phyloP scores from a whole-genome alignment of 225 moss, liverwort and hornwort species.

The Pseudisothecium myosuroides region DNA sequence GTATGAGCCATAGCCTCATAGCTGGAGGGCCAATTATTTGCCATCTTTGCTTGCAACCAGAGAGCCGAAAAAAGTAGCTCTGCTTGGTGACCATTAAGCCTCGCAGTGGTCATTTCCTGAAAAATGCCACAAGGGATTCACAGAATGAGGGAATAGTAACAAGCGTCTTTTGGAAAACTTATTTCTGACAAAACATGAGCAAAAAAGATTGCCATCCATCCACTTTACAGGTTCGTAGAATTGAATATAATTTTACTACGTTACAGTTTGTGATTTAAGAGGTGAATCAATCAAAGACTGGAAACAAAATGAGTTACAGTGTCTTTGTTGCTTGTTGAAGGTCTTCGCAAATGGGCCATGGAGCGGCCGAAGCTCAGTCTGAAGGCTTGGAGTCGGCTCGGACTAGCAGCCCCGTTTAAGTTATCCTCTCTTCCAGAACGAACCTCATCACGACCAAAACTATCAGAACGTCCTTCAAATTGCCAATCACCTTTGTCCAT shows the following conservation, averaged over 20 bases:
- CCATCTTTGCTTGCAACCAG: constrained; percentile 66
- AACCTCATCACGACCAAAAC: constrained; percentile 43
- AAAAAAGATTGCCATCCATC: not conserved
- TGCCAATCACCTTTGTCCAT: constrained; percentile 32
- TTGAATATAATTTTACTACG: not conserved
- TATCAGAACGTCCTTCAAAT: constrained; percentile 21
- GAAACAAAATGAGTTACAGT: constrained; percentile 11
- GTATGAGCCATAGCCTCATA: constrained; percentile 96
- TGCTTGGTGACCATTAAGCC: constrained; percentile 75
- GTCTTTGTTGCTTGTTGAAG: constrained; percentile 38
- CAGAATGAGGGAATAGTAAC: not conserved
- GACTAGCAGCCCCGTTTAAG: constrained; percentile 23
- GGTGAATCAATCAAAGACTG: not conserved
- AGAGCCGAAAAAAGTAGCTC: constrained; percentile 73
- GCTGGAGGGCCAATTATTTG: constrained; percentile 73
- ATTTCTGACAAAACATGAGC: not conserved
- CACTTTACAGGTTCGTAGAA: not conserved
- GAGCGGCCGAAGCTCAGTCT: constrained; percentile 55
- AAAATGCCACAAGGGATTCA: not conserved
- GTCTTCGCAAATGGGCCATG: constrained; percentile 52
- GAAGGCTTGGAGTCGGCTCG: constrained; percentile 42
- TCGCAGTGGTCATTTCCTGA: constrained; percentile 64
- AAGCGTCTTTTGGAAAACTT: not conserved
- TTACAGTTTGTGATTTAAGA: not conserved
- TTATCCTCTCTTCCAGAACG: constrained; percentile 22